A percentile compares a stretch with the other conserved stretches of the same genome.
phyloP scores from a whole-genome alignment of 2,329 filamentous ascomycete genomes.

The Ascochyta rabiei region DNA sequence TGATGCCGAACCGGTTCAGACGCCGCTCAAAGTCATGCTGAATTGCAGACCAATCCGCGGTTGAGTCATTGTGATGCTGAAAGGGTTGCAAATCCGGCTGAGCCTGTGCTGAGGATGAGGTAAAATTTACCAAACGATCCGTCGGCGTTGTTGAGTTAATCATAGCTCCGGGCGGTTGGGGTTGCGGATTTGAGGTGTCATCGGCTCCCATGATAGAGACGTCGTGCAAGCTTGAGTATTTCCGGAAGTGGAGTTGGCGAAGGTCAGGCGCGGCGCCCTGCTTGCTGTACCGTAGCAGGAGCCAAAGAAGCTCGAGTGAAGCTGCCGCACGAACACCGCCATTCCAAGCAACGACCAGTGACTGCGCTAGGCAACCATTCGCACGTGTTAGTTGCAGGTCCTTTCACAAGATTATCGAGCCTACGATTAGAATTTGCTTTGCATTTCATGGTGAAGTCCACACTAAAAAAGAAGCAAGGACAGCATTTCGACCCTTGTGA shows the following conservation, averaged over 20 bases:
- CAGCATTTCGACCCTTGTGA: too few relatives aligned
- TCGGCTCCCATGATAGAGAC: not conserved
- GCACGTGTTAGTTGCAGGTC: not conserved
- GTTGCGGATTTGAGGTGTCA: not conserved
- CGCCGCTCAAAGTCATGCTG: slow-evolving; percentile 11
- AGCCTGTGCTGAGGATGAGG: not conserved
- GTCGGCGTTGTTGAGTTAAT: not conserved
- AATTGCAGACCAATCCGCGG: not conserved
- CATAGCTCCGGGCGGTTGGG: not conserved
- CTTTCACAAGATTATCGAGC: not conserved
- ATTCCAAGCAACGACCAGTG: not conserved
- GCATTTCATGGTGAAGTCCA: too few relatives aligned
- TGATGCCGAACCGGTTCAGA: slow-evolving; percentile 9
- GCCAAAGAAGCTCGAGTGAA: not conserved
- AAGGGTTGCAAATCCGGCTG: not conserved
- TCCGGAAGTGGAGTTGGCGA: not conserved
- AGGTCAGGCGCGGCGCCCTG: not conserved
- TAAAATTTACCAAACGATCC: not conserved
- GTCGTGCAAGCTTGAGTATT: too few relatives aligned
- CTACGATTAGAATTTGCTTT: too few relatives aligned
- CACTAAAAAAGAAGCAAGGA: too few relatives aligned
- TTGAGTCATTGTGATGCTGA: not conserved
- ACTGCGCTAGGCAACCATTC: not conserved
- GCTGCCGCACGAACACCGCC: not conserved
- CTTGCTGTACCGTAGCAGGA: not conserved